phyloP scores from a whole-genome alignment of 73 alveolate genomes.

The Tetrahymena malaccensis region DNA sequence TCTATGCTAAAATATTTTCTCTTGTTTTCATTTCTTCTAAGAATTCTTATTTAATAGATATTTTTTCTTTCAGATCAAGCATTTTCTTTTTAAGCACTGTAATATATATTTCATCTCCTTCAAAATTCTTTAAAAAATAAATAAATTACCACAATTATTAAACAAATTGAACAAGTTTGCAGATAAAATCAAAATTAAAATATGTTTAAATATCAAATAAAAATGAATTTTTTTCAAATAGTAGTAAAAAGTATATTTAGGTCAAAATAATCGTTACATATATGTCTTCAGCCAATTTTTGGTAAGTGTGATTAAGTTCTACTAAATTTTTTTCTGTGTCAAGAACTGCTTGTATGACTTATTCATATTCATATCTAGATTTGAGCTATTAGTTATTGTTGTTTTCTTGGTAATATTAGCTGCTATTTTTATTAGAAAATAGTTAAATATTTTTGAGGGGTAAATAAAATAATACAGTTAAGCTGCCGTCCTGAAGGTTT shows the following conservation, averaged over 20 bases:
- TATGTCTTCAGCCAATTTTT: background rate
- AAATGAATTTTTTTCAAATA: too few species aligned
- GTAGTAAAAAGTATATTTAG: too few species aligned
- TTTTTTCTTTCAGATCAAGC: background rate
- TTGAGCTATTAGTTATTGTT: background rate
- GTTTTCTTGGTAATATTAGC: background rate
- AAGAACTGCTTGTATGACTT: background rate
- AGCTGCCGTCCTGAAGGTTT: background rate
- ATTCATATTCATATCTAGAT: background rate
- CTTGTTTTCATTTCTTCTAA: background rate
- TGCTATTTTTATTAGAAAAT: background rate
- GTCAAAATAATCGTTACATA: background rate
- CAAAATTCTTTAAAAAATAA: background rate
- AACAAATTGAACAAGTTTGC: background rate
- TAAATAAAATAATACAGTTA: background rate
- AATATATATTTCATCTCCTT: background rate
- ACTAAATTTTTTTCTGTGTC: background rate
- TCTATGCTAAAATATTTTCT: background rate
- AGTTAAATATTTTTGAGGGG: background rate
- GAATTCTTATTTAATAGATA: background rate
- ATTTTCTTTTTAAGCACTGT: background rate
- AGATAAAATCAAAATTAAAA: too few species aligned
- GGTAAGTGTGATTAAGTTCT: background rate
- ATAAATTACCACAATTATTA: background rate
- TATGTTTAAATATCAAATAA: too few species aligned